phyloP scores from a whole-genome alignment of 2,329 filamentous ascomycete genomes.

The Trichoderma arundinaceum region DNA sequence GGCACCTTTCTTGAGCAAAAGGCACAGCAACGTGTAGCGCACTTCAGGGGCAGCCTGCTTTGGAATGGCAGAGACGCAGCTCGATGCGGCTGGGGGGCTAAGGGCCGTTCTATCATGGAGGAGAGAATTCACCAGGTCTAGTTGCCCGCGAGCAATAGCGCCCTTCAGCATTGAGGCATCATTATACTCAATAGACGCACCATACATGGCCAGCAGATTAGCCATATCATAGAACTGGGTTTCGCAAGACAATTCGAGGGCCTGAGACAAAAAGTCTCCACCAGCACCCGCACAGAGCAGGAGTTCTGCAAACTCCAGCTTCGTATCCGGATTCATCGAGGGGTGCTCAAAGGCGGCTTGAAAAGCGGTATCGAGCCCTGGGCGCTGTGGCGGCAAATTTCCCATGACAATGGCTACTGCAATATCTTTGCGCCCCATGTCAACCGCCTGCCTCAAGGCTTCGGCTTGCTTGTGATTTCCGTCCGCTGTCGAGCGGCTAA shows the following conservation, averaged over 20 bases:
- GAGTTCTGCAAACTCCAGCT: slow-evolving; percentile 59
- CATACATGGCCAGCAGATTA: slow-evolving; percentile 57
- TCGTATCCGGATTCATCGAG: slow-evolving; percentile 55
- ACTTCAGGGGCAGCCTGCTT: slow-evolving; percentile 54
- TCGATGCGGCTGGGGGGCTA: slow-evolving; percentile 54
- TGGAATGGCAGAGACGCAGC: slow-evolving; percentile 56
- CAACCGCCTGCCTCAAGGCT: slow-evolving; percentile 58
- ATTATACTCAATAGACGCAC: slow-evolving; percentile 61
- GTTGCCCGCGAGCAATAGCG: slow-evolving; percentile 53
- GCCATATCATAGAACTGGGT: slow-evolving; percentile 61
- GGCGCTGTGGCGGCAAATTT: slow-evolving; percentile 55
- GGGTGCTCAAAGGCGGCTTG: slow-evolving; percentile 52
- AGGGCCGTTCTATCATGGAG: slow-evolving; percentile 52
- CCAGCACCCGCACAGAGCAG: slow-evolving; percentile 63
- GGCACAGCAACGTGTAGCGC: slow-evolving; percentile 51
- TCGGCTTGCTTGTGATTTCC: slow-evolving; percentile 58
- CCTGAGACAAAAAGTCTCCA: slow-evolving; percentile 56
- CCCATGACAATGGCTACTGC: slow-evolving; percentile 61
- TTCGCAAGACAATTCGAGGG: slow-evolving; percentile 55
- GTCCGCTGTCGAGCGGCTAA: slow-evolving; percentile 60
- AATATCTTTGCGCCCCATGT: slow-evolving; percentile 58
- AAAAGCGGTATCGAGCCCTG: slow-evolving; percentile 58
- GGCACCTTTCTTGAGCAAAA: slow-evolving; percentile 59
- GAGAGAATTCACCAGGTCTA: slow-evolving; percentile 55
- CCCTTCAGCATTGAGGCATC: slow-evolving; percentile 56